Conservation (phyloP, 306 rosid genomes). For the Prunus mira region DNA sequence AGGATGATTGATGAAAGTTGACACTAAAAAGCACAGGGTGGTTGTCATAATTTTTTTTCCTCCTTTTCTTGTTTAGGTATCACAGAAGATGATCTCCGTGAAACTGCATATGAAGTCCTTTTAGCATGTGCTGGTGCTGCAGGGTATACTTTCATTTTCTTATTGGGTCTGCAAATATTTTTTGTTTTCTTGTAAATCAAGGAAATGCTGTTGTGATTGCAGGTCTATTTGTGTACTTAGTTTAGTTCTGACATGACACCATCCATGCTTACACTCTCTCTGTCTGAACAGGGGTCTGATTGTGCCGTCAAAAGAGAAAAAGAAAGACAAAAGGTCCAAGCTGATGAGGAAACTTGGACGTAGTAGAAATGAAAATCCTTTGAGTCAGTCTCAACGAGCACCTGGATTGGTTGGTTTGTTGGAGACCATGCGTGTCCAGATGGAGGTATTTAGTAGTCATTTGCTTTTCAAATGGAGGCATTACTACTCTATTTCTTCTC, state of each 20-base stretch:
- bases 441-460: conserved; percentile 65
- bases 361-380: conserved; percentile 78
- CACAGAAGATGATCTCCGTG: conserved; percentile 88
- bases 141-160: conserved; percentile 50
- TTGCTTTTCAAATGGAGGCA: conserved; percentile 11
- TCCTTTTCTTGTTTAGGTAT: conserved; percentile 53
- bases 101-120: conserved; percentile 88
- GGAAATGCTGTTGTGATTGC: conserved; percentile 13
- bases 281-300: conserved; percentile 77
- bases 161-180: not conserved
- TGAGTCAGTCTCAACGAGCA: conserved; percentile 68
- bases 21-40: not conserved
- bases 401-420: conserved; percentile 88
- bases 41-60: conserved; percentile 6
- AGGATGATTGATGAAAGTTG: not conserved
- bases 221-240: not conserved
- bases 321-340: conserved; percentile 79
- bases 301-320: conserved; percentile 92
- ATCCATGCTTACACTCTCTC: conserved; percentile 3
- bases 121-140: conserved; percentile 99
- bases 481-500: not conserved
- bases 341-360: conserved; percentile 96
- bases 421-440: conserved; percentile 95
- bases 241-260: conserved; percentile 13
- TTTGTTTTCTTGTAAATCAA: not conserved